Evolutionary conservation across 495 filamentous ascomycete genomes (phyloP).

Genomic region (Thermochaetoides thermophila): DNA sequence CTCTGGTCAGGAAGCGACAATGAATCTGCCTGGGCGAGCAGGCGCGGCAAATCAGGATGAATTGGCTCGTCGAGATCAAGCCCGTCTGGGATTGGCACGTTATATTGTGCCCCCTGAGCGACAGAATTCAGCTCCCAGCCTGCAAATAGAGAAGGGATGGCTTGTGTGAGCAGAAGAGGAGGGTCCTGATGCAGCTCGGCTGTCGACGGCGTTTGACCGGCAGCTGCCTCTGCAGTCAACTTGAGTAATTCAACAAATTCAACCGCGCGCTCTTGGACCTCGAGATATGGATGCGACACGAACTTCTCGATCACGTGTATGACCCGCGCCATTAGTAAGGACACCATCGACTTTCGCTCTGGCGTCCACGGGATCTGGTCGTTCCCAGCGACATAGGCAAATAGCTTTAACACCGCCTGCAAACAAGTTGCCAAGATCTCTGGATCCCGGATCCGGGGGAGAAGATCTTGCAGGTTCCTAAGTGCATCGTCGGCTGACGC

Average conservation of each 20-base stretch:
- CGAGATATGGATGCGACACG: constrained; percentile 65
- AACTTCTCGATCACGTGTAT: constrained; percentile 66
- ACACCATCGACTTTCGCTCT: constrained; percentile 50
- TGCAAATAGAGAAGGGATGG: constrained; percentile 71
- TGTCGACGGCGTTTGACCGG: constrained; percentile 42
- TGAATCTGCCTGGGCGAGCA: constrained; percentile 47
- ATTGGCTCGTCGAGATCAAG: constrained; percentile 69
- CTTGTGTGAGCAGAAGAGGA: constrained; percentile 70
- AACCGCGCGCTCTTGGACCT: constrained; percentile 91
- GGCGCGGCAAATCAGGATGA: constrained; percentile 49
- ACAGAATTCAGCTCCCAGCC: constrained; percentile 88
- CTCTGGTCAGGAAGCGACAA: constrained; percentile 36
- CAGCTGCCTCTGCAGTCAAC: constrained; percentile 64
- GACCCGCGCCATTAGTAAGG: constrained; percentile 64
- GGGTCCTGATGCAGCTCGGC: constrained; percentile 43
- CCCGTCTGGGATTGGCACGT: constrained; percentile 63
- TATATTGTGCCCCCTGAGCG: constrained; percentile 64
- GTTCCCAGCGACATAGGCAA: constrained; percentile 47
- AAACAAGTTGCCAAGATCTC: constrained; percentile 58
- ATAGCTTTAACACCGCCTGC: constrained; percentile 78
- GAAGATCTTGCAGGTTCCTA: constrained; percentile 56
- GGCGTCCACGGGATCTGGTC: constrained; percentile 43
- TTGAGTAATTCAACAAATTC: constrained; percentile 83
- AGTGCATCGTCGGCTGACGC: constrained; percentile 48
- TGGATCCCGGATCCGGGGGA: constrained; percentile 37